These are phyloP conservation scores for Suillus decipiens DNA, from an alignment of 768 basidiomycete species.

Conservation along the genomic window DNA sequence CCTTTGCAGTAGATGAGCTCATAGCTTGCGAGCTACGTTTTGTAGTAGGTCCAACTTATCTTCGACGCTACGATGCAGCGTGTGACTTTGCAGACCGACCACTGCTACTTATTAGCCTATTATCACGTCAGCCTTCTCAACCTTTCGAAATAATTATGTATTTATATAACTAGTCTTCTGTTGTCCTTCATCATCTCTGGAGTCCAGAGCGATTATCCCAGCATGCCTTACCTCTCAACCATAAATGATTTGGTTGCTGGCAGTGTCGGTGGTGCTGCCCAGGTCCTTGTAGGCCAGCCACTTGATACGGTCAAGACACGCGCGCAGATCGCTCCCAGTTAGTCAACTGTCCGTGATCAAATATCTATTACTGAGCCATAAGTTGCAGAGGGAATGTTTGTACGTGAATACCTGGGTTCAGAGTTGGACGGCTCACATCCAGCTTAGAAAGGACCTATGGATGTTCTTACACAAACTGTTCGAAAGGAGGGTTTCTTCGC, in stretches of 20 bases:
- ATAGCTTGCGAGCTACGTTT: background rate
- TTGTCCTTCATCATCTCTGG: background rate
- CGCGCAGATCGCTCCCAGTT: constrained; percentile 85
- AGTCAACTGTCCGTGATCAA: constrained; percentile 22
- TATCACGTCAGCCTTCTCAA: constrained; percentile 5
- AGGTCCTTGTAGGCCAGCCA: constrained; percentile 94
- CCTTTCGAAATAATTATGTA: background rate
- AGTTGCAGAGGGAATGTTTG: constrained; percentile 79
- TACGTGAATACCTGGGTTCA: constrained; percentile 42
- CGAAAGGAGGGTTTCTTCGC: constrained; percentile 89
- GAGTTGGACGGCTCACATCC: constrained; percentile 1
- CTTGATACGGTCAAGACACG: constrained; percentile 88
- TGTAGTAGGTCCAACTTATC: background rate
- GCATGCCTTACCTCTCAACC: constrained; percentile 46
- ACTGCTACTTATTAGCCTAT: background rate
- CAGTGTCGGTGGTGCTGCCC: constrained; percentile 89
- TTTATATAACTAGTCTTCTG: background rate
- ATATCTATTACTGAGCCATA: constrained; percentile 11
- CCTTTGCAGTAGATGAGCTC: background rate
- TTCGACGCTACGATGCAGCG: background rate
- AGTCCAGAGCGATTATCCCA: background rate
- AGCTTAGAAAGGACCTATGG: constrained; percentile 86
- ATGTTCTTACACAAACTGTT: constrained; percentile 81
- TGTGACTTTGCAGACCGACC: constrained; percentile 1
- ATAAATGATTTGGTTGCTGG: constrained; percentile 86